phyloP scores from a whole-genome alignment of 1,139 yeast genomes.

The Diutina rugosa region DNA sequence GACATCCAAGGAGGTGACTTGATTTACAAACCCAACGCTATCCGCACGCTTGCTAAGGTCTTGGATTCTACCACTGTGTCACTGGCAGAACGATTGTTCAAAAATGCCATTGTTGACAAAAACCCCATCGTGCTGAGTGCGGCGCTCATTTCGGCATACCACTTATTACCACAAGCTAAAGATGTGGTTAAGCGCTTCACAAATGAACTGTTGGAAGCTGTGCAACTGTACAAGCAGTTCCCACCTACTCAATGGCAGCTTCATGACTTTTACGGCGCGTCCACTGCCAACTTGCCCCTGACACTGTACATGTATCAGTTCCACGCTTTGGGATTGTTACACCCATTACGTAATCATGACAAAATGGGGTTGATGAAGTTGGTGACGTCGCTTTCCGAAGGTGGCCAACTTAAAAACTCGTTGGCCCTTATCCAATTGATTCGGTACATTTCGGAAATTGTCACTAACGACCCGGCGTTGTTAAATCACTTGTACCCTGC shows the following conservation, averaged over 20 bases:
- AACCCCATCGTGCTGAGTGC: conserved; percentile 87
- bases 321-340: conserved; percentile 87
- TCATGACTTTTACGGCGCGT: conserved; percentile 41
- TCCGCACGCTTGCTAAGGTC: conserved; percentile 81
- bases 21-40: conserved; percentile 86
- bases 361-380: conserved; percentile 88
- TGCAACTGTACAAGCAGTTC: conserved; percentile 54
- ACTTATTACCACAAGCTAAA: conserved; percentile 76
- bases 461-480: conserved; percentile 45
- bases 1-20: conserved; percentile 87
- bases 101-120: conserved; percentile 84
- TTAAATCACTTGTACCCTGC: conserved; percentile 47
- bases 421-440: conserved; percentile 78
- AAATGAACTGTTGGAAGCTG: conserved; percentile 86
- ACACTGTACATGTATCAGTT: conserved; percentile 83
- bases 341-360: conserved; percentile 81
- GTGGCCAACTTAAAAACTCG: conserved; percentile 52
- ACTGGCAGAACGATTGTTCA: conserved; percentile 86
- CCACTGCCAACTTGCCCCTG: conserved; percentile 40
- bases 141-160: conserved; percentile 83
- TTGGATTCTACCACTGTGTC: conserved; percentile 88
- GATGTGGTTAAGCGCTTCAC: conserved; percentile 90
- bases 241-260: conserved; percentile 43
- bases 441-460: conserved; percentile 64
- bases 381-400: conserved; percentile 65